Conservation (phyloP, 306 rosid species). For the Macrotyloma uniflorum region DNA sequence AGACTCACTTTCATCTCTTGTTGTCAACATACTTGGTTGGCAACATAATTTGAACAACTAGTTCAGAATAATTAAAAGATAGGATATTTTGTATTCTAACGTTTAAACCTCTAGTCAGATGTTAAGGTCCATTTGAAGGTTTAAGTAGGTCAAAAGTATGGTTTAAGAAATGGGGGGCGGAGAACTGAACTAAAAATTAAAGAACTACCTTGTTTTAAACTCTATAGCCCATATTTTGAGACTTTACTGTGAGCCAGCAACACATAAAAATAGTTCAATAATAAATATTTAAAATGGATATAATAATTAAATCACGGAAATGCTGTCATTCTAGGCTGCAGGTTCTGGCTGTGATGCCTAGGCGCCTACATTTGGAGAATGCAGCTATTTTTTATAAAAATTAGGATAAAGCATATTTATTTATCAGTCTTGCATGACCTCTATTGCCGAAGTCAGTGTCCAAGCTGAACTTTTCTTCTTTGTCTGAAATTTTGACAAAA, state of each 20-base stretch:
- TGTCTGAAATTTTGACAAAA: too few relatives aligned
- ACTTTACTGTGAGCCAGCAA: not conserved
- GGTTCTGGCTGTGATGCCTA: not conserved
- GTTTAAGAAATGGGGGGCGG: too few relatives aligned
- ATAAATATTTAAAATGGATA: not conserved
- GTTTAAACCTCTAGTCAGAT: not conserved
- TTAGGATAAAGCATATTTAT: not conserved
- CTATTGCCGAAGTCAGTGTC: not conserved
- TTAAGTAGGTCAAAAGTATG: not conserved
- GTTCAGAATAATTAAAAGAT: constrained; percentile 4
- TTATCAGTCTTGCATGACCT: not conserved
- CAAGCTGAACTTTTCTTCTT: too few relatives aligned
- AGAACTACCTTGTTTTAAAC: not conserved
- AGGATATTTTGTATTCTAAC: constrained; percentile 10
- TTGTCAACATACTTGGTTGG: not conserved
- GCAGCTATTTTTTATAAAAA: not conserved
- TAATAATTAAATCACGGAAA: not conserved
- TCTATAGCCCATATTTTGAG: not conserved
- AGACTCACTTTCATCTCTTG: not conserved
- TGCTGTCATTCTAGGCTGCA: not conserved
- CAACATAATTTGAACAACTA: not conserved
- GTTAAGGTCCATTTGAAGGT: not conserved
- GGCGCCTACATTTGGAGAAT: not conserved
- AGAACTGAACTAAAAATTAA: too few relatives aligned
- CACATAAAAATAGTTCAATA: not conserved